Conservation (phyloP, 2,329 filamentous ascomycete genomes). For the Calonectria fujianensis region DNA sequence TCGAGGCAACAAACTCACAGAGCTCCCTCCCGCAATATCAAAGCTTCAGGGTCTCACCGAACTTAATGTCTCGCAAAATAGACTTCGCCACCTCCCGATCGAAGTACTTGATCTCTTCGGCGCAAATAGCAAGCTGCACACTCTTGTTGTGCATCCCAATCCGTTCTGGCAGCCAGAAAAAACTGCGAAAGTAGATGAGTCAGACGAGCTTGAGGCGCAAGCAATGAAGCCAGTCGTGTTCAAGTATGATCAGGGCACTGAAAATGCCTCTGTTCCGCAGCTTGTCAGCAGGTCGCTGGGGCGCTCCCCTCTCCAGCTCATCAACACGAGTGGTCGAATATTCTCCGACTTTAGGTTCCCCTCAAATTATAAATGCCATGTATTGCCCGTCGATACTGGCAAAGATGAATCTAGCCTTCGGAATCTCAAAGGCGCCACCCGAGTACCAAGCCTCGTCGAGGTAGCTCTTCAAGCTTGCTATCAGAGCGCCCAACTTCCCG, state of each 20-base stretch:
- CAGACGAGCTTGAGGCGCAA: conserved; percentile 23
- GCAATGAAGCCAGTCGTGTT: conserved; percentile 36
- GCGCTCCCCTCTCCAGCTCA: conserved; percentile 58
- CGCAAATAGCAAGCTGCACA: conserved; percentile 65
- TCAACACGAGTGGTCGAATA: conserved; percentile 55
- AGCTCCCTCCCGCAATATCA: conserved; percentile 76
- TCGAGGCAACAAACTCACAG: conserved; percentile 76
- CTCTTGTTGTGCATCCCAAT: conserved; percentile 77
- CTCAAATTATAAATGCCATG: conserved; percentile 43
- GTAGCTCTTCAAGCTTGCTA: conserved; percentile 69
- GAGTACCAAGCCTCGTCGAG: conserved; percentile 72
- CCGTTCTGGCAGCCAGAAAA: conserved; percentile 70
- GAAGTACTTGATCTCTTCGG: conserved; percentile 77
- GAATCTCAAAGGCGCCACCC: conserved; percentile 50
- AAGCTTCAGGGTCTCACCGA: conserved; percentile 75
- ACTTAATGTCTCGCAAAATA: conserved; percentile 81
- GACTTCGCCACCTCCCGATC: conserved; percentile 75
- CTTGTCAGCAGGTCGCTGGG: conserved; percentile 54
- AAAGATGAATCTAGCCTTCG: conserved; percentile 12
- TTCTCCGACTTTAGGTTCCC: conserved; percentile 58
- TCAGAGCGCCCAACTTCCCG: conserved; percentile 63
- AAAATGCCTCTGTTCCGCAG: conserved; percentile 37
- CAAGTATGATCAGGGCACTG: conserved; percentile 31
- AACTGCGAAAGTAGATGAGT: conserved; percentile 29
- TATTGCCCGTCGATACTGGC: conserved; percentile 51